A percentile compares a stretch with the other conserved stretches of the same genome.
phyloP scores from a whole-genome alignment of 1,139 yeast genomes.

The Candida pseudoviswanathii region DNA sequence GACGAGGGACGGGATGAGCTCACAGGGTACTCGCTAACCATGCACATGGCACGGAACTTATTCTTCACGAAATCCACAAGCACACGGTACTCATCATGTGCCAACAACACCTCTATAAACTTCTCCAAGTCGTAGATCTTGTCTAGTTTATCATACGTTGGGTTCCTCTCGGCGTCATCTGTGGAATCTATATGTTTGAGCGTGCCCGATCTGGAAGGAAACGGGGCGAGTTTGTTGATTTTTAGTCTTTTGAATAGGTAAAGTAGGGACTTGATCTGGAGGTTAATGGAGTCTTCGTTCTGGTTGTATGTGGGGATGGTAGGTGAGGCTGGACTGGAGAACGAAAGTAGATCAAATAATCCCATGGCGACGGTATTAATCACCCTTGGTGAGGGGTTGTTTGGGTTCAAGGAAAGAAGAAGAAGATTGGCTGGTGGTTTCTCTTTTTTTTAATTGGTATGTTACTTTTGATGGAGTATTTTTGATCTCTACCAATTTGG shows the following conservation, averaged over 20 bases:
- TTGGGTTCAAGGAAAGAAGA: neutral
- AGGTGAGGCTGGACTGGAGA: neutral
- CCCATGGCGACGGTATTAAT: slow-evolving; percentile 4
- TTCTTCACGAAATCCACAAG: slow-evolving; percentile 66
- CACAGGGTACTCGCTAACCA: slow-evolving; percentile 51
- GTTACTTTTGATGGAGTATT: neutral
- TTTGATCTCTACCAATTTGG: slow-evolving; percentile 1
- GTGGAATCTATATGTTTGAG: slow-evolving; percentile 20
- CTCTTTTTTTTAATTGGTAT: neutral
- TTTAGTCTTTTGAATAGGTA: slow-evolving; percentile 59
- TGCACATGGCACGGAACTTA: slow-evolving; percentile 61
- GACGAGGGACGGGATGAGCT: slow-evolving; percentile 20
- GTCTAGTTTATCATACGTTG: slow-evolving; percentile 43
- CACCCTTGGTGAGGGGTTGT: neutral
- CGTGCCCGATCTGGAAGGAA: slow-evolving; percentile 26
- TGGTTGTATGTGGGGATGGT: slow-evolving; percentile 12
- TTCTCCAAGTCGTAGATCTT: slow-evolving; percentile 48
- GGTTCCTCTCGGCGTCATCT: neutral
- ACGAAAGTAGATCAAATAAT: slow-evolving; percentile 7
- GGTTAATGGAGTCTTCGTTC: slow-evolving; percentile 55
- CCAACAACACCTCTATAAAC: slow-evolving; percentile 42
- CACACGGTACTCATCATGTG: slow-evolving; percentile 58
- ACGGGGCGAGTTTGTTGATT: slow-evolving; percentile 46
- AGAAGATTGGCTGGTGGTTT: neutral
- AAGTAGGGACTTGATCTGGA: slow-evolving; percentile 57